Base-by-base conservation (phyloP, 1,284 basidiomycete genomes). In the Coniferiporia sulphurascens region DNA sequence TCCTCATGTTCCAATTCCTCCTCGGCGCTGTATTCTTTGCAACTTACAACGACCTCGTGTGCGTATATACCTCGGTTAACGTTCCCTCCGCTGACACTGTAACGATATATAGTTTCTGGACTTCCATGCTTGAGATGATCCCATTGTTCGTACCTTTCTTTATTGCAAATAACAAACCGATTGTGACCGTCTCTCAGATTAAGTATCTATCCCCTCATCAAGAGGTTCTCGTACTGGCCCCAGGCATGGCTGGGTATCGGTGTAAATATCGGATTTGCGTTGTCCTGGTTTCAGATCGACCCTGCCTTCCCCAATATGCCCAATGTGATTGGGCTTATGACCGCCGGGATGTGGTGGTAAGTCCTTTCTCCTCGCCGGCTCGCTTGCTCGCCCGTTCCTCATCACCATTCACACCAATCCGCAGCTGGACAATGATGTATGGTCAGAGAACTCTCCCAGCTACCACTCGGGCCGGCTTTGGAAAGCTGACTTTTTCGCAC, bases 201-300 rank as follows among this genome's bases (percentile, higher is more conserved):
- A 34, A 36, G 46, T 48, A 64, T 81, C 3, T 86, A 86, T 67
- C 84, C 84, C 2, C 70, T 84, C 38, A 83, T 85, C 79, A 86
- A 86, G 71, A 74, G 84, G 0, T 74, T 73, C 58, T 78, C 88
- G 0, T 83, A 87, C 69, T 89, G 87, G 81, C 88, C 89, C 10
- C 88, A 91, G 72, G 75, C 1, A 64, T 78, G 55, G 67, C 76
- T 22, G 73, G 62, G 59, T 7, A 46, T 63, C 32, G 49, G 48
- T n/a, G 57, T 62, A 4, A 63, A 63, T 52, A 48, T 61, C 38
- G 60, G 62, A 17, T 55, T 55, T 46, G 19, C 36, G 8, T 38
- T 44, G 22, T 55, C 53, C n/a, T 55, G 53, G 53, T 55, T 38
- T 38, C 53, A 55, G 43, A 45, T 55, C 32, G 53, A 55, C 22